Evolutionary conservation across 257 asterid species (phyloP).

Genomic region (Oldenlandia corymbosa): DNA sequence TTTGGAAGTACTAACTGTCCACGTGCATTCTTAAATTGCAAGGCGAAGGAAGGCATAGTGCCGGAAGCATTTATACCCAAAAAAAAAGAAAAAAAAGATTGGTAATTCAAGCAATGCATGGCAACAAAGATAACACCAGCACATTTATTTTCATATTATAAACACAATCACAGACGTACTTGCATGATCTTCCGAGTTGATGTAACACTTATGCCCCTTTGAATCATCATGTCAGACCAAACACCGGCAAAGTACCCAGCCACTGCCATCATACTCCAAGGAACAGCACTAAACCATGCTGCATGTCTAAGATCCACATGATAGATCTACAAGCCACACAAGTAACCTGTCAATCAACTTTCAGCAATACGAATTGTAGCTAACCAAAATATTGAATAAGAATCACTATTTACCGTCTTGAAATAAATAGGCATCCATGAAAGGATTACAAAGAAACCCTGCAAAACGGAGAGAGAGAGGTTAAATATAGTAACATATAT

Average conservation of each 20-base stretch:
- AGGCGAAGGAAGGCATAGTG: too few relatives aligned
- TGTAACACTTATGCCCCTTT: slow-evolving; percentile 69
- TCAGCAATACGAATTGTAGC: not conserved
- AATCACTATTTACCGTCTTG: slow-evolving; percentile 48
- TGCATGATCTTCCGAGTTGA: slow-evolving; percentile 94
- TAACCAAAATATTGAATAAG: not conserved
- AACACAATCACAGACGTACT: slow-evolving; percentile 30
- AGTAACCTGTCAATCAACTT: slow-evolving; percentile 14
- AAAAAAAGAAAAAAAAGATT: too few relatives aligned
- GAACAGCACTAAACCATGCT: slow-evolving; percentile 98
- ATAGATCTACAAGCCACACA: slow-evolving; percentile 52
- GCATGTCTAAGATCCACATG: slow-evolving; percentile 93
- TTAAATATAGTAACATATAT: slow-evolving; percentile 1
- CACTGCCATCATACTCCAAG: slow-evolving; percentile 96
- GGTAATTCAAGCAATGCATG: not conserved
- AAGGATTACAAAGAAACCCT: slow-evolving; percentile 93
- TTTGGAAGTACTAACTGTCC: not conserved
- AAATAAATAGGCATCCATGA: slow-evolving; percentile 99
- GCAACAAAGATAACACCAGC: not conserved
- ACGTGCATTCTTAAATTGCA: not conserved
- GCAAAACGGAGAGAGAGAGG: slow-evolving; percentile 29
- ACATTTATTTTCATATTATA: not conserved
- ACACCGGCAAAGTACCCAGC: slow-evolving; percentile 86
- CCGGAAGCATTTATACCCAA: too few relatives aligned
- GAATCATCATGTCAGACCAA: slow-evolving; percentile 78